phyloP scores from a whole-genome alignment of 2,329 filamentous ascomycete species.

The Knufia petricola region DNA sequence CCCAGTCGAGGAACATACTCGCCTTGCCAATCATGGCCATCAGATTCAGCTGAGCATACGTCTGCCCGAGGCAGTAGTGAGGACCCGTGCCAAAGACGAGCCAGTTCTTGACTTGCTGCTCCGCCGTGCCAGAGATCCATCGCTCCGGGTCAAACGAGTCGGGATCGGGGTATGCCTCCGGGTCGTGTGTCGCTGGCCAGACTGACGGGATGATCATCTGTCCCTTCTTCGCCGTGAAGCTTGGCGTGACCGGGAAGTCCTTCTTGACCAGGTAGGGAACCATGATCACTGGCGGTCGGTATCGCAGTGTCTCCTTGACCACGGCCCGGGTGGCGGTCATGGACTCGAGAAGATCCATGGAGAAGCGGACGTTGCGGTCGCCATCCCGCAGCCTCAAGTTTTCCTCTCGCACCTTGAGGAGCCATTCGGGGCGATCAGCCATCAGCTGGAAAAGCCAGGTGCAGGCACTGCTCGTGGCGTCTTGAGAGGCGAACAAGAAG shows the following conservation, averaged over 20 bases:
- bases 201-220: slow-evolving; percentile 91
- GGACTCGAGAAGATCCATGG: slow-evolving; percentile 78
- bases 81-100: slow-evolving; percentile 91
- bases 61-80: slow-evolving; percentile 92
- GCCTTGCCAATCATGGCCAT: slow-evolving; percentile 87
- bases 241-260: slow-evolving; percentile 77
- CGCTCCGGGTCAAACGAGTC: slow-evolving; percentile 84
- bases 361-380: slow-evolving; percentile 58
- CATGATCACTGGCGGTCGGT: slow-evolving; percentile 94
- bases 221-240: slow-evolving; percentile 87
- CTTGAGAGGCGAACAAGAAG: slow-evolving; percentile 94
- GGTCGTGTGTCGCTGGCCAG: slow-evolving; percentile 83
- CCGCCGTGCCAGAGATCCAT: slow-evolving; percentile 82
- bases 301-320: slow-evolving; percentile 82
- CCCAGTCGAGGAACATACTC: slow-evolving; percentile 77
- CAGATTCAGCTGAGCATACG: slow-evolving; percentile 80
- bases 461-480: slow-evolving; percentile 84
- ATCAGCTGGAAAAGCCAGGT: slow-evolving; percentile 95
- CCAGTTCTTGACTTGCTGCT: slow-evolving; percentile 90
- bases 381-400: slow-evolving; percentile 69
- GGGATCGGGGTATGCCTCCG: slow-evolving; percentile 82
- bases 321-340: slow-evolving; percentile 86
- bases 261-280: slow-evolving; percentile 94
- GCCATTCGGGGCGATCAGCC: slow-evolving; percentile 84
- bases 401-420: slow-evolving; percentile 85